Conservation (phyloP, 441 rosid genomes). For the Erodium moschatum region DNA sequence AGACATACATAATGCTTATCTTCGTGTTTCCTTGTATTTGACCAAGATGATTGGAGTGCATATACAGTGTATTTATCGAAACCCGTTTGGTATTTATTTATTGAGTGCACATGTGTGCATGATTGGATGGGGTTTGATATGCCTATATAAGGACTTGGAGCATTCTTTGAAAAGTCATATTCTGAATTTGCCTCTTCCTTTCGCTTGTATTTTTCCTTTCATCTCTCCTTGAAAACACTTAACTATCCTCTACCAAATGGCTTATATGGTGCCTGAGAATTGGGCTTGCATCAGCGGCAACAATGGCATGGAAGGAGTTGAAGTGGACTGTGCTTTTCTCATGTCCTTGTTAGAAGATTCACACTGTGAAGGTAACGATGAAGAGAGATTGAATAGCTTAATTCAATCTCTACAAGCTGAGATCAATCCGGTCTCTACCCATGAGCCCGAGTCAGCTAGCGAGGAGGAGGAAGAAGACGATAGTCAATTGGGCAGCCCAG, state of each 20-base stretch:
- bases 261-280: slow-evolving; percentile 22
- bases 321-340: slow-evolving; percentile 26
- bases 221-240: too few species aligned
- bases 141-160: not conserved
- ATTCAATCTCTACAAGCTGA: slow-evolving; percentile 42
- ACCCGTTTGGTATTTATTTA: not conserved
- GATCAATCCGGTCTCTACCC: slow-evolving; percentile 24
- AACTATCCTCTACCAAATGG: slow-evolving; percentile 21
- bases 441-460: not conserved
- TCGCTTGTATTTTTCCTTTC: not conserved
- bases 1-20: slow-evolving; percentile 9
- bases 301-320: slow-evolving; percentile 13
- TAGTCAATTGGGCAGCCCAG: not conserved
- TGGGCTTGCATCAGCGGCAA: slow-evolving; percentile 9
- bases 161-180: slow-evolving; percentile 5
- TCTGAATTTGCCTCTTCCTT: not conserved
- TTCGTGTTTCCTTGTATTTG: not conserved
- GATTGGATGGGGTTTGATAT: not conserved
- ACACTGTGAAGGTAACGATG: slow-evolving; percentile 21
- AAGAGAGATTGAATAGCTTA: slow-evolving; percentile 32
- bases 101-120: not conserved
- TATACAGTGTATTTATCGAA: slow-evolving; percentile 6
- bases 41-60: slow-evolving; percentile 9
- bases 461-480: too few species aligned
- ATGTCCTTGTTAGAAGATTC: slow-evolving; percentile 36